Conservation (phyloP, 805 yeast genomes). For the Danielia oregonensis region DNA sequence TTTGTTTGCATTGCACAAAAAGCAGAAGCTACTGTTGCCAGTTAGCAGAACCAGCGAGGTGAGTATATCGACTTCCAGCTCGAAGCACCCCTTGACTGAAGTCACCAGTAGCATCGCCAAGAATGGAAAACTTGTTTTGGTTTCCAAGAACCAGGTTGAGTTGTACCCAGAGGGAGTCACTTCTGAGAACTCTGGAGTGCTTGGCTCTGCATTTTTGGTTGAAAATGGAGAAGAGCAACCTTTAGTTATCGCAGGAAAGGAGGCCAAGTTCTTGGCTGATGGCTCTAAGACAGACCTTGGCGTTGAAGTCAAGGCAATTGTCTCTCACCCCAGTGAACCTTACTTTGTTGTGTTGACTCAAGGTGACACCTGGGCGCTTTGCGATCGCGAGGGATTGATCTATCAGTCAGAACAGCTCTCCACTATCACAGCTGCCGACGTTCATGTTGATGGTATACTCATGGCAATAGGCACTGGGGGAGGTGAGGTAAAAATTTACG, state of each 20-base stretch:
- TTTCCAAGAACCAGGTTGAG: constrained; percentile 1
- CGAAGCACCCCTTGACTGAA: background rate
- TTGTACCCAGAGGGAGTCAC: constrained; percentile 4
- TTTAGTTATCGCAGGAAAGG: constrained; percentile 2
- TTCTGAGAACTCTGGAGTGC: constrained; percentile 1
- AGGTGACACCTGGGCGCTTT: constrained; percentile 9
- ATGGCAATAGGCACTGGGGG: constrained; percentile 35
- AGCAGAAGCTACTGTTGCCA: constrained; percentile 23
- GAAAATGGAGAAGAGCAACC: background rate
- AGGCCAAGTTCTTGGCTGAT: constrained; percentile 14
- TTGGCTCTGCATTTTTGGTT: constrained; percentile 6
- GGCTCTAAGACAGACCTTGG: constrained; percentile 8
- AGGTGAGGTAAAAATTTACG: constrained; percentile 34
- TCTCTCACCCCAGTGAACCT: constrained; percentile 13
- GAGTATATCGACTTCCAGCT: constrained; percentile 9
- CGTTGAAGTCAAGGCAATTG: constrained; percentile 1
- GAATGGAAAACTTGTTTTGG: constrained; percentile 6
- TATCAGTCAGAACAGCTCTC: constrained; percentile 9
- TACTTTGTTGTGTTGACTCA: constrained; percentile 12
- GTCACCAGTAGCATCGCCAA: constrained; percentile 6
- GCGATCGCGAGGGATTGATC: constrained; percentile 5
- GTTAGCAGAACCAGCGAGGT: constrained; percentile 14
- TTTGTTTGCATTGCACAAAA: constrained; percentile 34
- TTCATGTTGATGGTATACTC: constrained; percentile 50
- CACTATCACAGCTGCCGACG: constrained; percentile 19